These are phyloP conservation scores for Kalanchoe fedtschenkoi DNA, from an alignment of 164 flowering plant genomes.

Conservation along the genomic window DNA sequence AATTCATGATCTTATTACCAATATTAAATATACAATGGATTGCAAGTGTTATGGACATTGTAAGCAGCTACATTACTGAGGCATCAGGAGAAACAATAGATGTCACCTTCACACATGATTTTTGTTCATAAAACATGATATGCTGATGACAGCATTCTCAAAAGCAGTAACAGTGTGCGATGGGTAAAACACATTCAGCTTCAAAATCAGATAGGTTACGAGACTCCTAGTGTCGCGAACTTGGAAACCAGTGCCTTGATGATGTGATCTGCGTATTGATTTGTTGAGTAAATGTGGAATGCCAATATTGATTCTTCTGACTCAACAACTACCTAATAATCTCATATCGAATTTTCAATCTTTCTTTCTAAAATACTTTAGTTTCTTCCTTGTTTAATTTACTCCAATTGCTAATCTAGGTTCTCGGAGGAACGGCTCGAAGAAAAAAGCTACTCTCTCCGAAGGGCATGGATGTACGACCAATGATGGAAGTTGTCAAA, in stretches of 20 bases:
- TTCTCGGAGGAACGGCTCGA: constrained; percentile 74
- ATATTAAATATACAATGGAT: background rate
- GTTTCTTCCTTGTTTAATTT: background rate
- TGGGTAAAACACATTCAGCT: no score
- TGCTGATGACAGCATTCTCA: no score
- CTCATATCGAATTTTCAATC: background rate
- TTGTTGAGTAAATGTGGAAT: background rate
- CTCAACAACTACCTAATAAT: background rate
- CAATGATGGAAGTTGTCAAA: constrained; percentile 99
- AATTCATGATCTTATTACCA: no score
- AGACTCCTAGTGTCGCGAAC: no score
- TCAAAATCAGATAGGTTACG: no score
- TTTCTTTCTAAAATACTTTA: background rate
- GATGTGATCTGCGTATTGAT: no score
- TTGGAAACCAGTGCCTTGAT: no score
- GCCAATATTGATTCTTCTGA: background rate
- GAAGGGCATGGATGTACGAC: constrained; percentile 91
- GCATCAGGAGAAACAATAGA: no score
- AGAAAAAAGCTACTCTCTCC: constrained; percentile 87
- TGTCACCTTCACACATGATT: no score
- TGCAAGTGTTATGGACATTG: background rate
- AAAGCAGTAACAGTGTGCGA: no score
- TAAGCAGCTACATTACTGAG: no score
- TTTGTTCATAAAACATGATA: background rate
- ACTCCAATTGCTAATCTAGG: constrained; percentile 27